Evolutionary conservation across 331 rosid genomes (phyloP).

Genomic region (Malus hybrid): DNA sequence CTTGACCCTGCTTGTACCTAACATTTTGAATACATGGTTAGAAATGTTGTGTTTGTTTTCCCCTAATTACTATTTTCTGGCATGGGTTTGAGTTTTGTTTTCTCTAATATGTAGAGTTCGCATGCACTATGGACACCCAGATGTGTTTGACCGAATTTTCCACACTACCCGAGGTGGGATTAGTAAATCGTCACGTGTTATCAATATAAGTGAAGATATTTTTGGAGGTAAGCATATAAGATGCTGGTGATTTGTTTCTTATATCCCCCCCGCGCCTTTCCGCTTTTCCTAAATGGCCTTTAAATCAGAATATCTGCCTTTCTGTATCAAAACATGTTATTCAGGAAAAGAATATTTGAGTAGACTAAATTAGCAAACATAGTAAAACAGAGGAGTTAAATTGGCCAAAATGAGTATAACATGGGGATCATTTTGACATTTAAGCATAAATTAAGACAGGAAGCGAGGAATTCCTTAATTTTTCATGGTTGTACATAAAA

Average conservation of each 20-base stretch:
- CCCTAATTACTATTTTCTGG: neutral
- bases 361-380: too few relatives aligned
- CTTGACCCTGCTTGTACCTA: neutral
- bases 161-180: constrained; percentile 97
- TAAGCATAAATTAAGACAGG: too few relatives aligned
- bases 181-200: constrained; percentile 96
- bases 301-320: too few relatives aligned
- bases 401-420: too few relatives aligned
- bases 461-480: too few relatives aligned
- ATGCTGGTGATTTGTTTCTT: neutral
- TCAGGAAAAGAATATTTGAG: too few relatives aligned
- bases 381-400: too few relatives aligned
- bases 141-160: constrained; percentile 90
- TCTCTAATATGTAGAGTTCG: constrained; percentile 57
- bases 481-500: too few relatives aligned
- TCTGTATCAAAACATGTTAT: too few relatives aligned
- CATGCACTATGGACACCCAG: constrained; percentile 99
- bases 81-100: neutral
- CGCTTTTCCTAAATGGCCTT: too few relatives aligned
- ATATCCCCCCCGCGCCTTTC: neutral
- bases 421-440: too few relatives aligned
- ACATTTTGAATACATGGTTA: neutral
- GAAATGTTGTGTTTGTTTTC: neutral
- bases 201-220: constrained; percentile 96
- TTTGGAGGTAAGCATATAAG: constrained; percentile 52